phyloP scores from a whole-genome alignment of 2,329 filamentous ascomycete genomes.

The Aureobasidium leucospermi region DNA sequence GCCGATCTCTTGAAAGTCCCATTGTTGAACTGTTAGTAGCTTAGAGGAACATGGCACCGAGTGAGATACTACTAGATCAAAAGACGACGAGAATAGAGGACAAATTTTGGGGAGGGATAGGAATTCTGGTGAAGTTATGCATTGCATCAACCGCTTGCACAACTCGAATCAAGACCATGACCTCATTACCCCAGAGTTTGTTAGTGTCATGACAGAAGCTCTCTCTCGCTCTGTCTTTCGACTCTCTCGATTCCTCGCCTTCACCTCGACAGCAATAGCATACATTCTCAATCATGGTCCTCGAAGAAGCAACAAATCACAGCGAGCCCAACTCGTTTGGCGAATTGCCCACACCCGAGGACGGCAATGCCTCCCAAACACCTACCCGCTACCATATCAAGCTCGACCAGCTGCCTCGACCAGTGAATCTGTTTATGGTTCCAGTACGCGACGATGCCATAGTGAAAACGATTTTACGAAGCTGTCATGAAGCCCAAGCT shows the following conservation, averaged over 20 bases:
- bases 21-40: too few species aligned
- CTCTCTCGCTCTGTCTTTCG: not conserved
- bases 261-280: not conserved
- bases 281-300: not conserved
- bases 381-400: constrained; percentile 27
- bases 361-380: not conserved
- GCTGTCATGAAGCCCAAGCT: constrained; percentile 23
- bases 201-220: not conserved
- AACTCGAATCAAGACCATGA: not conserved
- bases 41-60: too few species aligned
- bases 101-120: not conserved
- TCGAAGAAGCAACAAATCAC: not conserved
- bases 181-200: not conserved
- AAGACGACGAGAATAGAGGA: too few species aligned
- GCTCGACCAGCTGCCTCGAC: constrained; percentile 30
- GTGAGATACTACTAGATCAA: too few species aligned
- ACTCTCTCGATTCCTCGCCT: not conserved
- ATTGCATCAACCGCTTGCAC: not conserved
- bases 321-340: not conserved
- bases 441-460: constrained; percentile 25
- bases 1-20: too few species aligned
- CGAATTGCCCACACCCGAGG: not conserved
- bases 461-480: constrained; percentile 25
- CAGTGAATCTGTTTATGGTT: constrained; percentile 28
- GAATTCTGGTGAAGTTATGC: not conserved